A percentile compares a stretch with the other conserved stretches of the same genome.
phyloP scores from a whole-genome alignment of 345 rosid genomes.

The Eucalyptus fibrosa region DNA sequence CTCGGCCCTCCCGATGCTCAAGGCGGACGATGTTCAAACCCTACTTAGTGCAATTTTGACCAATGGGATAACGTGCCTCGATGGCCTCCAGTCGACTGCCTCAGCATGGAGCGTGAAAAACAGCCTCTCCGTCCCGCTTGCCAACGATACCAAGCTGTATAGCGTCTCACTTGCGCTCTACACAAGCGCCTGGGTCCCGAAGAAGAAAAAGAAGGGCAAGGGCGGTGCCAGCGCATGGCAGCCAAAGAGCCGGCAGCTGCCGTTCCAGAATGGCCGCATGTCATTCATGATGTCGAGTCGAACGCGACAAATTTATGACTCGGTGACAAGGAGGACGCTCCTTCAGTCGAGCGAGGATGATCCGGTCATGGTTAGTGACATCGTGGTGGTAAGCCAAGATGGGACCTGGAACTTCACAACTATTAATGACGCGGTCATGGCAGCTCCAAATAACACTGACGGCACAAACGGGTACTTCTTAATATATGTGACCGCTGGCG shows the following conservation, averaged over 20 bases:
- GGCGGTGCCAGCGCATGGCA: neutral
- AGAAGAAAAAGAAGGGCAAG: slow-evolving; percentile 10
- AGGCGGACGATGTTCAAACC: slow-evolving; percentile 70
- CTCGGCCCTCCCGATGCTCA: slow-evolving; percentile 9
- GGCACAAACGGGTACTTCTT: slow-evolving; percentile 56
- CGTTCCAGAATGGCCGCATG: slow-evolving; percentile 23
- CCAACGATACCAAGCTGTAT: slow-evolving; percentile 62
- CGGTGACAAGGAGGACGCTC: slow-evolving; percentile 44
- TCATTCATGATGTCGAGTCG: slow-evolving; percentile 42
- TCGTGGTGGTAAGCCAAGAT: slow-evolving; percentile 53
- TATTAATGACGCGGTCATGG: slow-evolving; percentile 50
- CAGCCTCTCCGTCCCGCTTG: slow-evolving; percentile 42
- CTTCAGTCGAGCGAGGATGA: slow-evolving; percentile 12
- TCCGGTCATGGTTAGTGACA: slow-evolving; percentile 33
- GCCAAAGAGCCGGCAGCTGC: neutral
- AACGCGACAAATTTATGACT: slow-evolving; percentile 38
- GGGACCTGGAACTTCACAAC: slow-evolving; percentile 56
- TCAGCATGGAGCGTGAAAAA: slow-evolving; percentile 43
- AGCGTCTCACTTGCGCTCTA: slow-evolving; percentile 66
- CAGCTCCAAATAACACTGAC: slow-evolving; percentile 58
- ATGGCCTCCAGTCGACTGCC: slow-evolving; percentile 39
- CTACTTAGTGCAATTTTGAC: slow-evolving; percentile 69
- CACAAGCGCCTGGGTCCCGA: slow-evolving; percentile 64
- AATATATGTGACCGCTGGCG: slow-evolving; percentile 57
- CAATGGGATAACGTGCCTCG: slow-evolving; percentile 63